Conservation (phyloP, 768 basidiomycete genomes). For the Cyathus striatus region DNA sequence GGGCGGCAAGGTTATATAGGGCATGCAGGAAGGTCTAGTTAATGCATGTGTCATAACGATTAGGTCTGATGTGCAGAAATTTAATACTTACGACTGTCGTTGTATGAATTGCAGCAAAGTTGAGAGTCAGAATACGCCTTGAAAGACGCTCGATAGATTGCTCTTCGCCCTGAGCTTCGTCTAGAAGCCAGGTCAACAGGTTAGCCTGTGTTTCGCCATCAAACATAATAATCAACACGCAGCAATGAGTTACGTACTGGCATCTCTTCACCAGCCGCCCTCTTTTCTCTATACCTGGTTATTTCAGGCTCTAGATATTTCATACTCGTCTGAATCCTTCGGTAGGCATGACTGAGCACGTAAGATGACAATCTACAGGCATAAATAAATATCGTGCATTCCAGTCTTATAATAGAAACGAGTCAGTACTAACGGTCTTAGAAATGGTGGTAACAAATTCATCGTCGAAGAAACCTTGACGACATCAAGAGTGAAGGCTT, state of each 20-base stretch:
- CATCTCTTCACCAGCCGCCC: too few relatives aligned
- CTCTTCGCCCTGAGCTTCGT: not conserved
- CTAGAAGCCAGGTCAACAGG: not conserved
- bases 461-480: constrained; percentile 22
- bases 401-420: too few relatives aligned
- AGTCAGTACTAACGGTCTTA: constrained; percentile 33
- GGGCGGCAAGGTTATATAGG: constrained; percentile 24
- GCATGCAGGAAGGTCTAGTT: constrained; percentile 31
- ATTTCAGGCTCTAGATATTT: too few relatives aligned
- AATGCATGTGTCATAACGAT: too few relatives aligned
- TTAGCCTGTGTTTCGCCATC: too few relatives aligned
- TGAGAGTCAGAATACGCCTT: not conserved
- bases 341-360: too few relatives aligned
- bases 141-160: not conserved
- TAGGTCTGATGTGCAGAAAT: not conserved
- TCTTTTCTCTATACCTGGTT: too few relatives aligned
- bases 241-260: too few relatives aligned
- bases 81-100: not conserved
- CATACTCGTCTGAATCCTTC: too few relatives aligned
- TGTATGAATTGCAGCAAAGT: not conserved
- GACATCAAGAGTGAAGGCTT: constrained; percentile 28
- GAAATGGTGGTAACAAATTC: constrained; percentile 28
- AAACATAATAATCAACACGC: too few relatives aligned
- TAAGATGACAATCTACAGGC: too few relatives aligned
- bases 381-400: too few relatives aligned